These are phyloP conservation scores for Cryptosporidium ubiquitum DNA, from an alignment of 169 alveolate species.

Conservation along the genomic window DNA sequence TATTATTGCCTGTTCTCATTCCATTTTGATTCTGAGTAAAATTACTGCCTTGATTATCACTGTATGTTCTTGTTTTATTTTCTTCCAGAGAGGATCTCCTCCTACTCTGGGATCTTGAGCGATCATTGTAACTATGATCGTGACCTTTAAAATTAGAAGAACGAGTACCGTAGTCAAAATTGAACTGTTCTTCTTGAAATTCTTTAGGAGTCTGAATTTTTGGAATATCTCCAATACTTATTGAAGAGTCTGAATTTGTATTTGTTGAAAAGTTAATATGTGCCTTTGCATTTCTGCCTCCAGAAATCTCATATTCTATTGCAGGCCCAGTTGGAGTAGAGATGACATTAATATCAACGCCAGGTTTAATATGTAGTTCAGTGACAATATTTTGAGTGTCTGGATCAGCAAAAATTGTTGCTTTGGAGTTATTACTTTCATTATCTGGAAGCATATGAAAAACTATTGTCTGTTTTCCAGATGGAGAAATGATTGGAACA, in stretches of 20 bases:
- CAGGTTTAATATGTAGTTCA: constrained; percentile 63
- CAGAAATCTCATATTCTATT: constrained; percentile 65
- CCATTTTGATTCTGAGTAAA: not conserved
- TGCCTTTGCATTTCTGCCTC: constrained; percentile 71
- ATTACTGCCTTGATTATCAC: not conserved
- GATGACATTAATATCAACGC: constrained; percentile 61
- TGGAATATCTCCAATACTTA: constrained; percentile 34
- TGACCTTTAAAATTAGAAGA: not conserved
- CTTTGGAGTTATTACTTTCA: constrained; percentile 37
- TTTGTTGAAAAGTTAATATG: constrained; percentile 47
- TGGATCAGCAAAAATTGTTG: constrained; percentile 68
- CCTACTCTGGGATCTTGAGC: constrained; percentile 12
- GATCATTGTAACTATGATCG: not conserved
- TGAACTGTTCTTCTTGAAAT: not conserved
- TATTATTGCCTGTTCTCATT: not conserved
- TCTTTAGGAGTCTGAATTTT: constrained; percentile 36
- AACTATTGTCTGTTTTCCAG: constrained; percentile 66
- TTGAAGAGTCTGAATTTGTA: constrained; percentile 3
- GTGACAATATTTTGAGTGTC: constrained; percentile 70
- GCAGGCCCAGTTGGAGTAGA: constrained; percentile 74
- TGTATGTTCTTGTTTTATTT: not conserved
- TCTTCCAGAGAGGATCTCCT: constrained; percentile 42
- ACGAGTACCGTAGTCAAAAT: not conserved
- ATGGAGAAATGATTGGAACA: constrained; percentile 37
- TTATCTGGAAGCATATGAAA: constrained; percentile 69